Base-by-base conservation (phyloP, 179 eudicot genomes). In the Silene vulgaris region DNA sequence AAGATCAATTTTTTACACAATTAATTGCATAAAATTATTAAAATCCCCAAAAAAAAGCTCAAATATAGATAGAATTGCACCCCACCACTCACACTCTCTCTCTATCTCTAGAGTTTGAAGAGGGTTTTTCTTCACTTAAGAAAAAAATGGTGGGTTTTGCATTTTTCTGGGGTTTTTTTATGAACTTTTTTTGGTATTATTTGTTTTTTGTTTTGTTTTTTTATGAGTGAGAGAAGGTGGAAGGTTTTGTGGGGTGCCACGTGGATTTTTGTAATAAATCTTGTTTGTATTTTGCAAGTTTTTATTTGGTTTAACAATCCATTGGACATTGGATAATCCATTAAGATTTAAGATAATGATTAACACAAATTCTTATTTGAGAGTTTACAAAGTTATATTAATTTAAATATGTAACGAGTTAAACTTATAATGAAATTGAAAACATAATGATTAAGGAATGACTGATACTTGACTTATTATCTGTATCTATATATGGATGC, bases 111-210 rank as follows among this genome's bases (percentile, higher is more conserved):
- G 14, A 71, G 54, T 69, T 43, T 43, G 17, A 28, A 19, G 50
- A 60, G 20, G 45, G 45, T 40, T 40, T 40, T 40, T 45, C 28
- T 35, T 35, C 40, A 60, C 64, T n/a, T 9, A 68, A 74, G 45
- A 8, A 7, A 6, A 40, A 40, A 40, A 16, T 52, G 57, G 57
- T 52, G 57, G 57, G 57, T 52, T 52, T 52, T 52, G 48, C 70
- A 73, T 69, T 69, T 45, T 74, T 80, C 76, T 5, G 71, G 82
- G 69, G 73, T 70, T 76, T 67, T 80, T 80, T 75, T 70, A 59
- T 60, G 5, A 35, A 57, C 19, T 16, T 3, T 9, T 57, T 57
- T 64, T 72, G 54, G 57, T 52, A 12, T 12, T 52, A 52, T 52
- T 5, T 35, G 35, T 65, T 60, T 40, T 62, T 73, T 57, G 21